Evolutionary conservation across 495 filamentous ascomycete species (phyloP), one percentile per base, ranked within the genome.

Genomic region (Parachaetomium inaequale): DNA sequence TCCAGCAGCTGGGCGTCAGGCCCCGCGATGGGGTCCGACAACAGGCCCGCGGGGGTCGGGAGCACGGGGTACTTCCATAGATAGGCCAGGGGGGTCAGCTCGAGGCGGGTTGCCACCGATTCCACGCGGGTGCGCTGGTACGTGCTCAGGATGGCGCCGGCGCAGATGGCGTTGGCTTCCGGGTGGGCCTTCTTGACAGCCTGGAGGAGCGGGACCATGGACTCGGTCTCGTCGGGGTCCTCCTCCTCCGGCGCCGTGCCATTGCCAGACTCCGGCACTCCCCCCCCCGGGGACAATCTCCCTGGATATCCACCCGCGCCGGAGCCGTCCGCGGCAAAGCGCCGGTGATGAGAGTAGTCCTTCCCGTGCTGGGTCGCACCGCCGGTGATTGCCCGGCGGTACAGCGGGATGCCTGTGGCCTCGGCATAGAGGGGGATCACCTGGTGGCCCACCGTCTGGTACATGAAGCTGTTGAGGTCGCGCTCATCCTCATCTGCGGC

Each of bases 391-490:
- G 82, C 75, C 51, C 81, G 83, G 15, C 93, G 85, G 72, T 92
- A 96, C 2, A 96, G 79, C 11, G 93, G 93, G 32, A 96, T 76
- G 2, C 79, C 81, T 4, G 96, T 85, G 2, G 90, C 91, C 32
- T 82, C 66, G 61, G 86, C 84, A 72, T 96, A 98, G 21, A 96
- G 82, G 7, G 93, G 94, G 52, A 97, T 88, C 21, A 97, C 75
- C 55, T 80, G 79, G 76, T 97, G 93, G 42, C 94, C 94, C 55
- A 95, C 89, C 1, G 95, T 98, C 78, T 98, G 94, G 81, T 97
- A 98, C 94, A 98, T 98, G 85, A 91, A 96, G 80, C 91, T 96
- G 76, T 98, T 88, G 65, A 94, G 82, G 74, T 95, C 92, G 5
- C 86, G 78, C 61, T 85, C 82, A 50, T 79, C 79, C 31, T 73